phyloP scores from a whole-genome alignment of 2,329 filamentous ascomycete species.

The Xylaria sp. region DNA sequence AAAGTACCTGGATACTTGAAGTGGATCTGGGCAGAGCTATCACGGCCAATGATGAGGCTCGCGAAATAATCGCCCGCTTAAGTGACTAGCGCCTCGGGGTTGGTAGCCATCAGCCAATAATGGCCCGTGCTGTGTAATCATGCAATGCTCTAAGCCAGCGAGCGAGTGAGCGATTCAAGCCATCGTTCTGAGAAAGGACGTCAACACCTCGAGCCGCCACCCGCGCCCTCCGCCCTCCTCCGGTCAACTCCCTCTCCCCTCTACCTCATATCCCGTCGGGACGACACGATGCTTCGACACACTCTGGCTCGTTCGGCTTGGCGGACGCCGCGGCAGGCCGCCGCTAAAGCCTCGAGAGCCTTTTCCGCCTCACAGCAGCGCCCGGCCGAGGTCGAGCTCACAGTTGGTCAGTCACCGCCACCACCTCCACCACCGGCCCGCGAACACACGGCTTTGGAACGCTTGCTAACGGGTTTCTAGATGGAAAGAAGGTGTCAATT shows the following conservation, averaged over 20 bases:
- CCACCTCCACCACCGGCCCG: constrained; percentile 33
- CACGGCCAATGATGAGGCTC: constrained; percentile 39
- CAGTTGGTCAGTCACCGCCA: constrained; percentile 74
- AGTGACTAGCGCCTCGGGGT: constrained; percentile 39
- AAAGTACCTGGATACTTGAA: background rate
- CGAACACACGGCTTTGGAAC: constrained; percentile 16
- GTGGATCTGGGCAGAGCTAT: constrained; percentile 8
- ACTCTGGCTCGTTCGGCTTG: constrained; percentile 75
- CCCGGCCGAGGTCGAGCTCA: constrained; percentile 94
- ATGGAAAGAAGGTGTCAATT: constrained; percentile 98
- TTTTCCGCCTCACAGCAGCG: constrained; percentile 84
- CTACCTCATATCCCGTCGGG: constrained; percentile 61
- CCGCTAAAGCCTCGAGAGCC: constrained; percentile 73
- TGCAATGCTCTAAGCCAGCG: background rate
- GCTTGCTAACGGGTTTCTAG: constrained; percentile 58
- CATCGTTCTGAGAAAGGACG: constrained; percentile 35
- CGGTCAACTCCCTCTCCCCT: constrained; percentile 51
- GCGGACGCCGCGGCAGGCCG: constrained; percentile 68
- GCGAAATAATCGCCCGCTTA: constrained; percentile 47
- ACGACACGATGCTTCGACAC: constrained; percentile 75
- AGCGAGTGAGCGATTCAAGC: constrained; percentile 20
- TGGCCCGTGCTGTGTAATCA: constrained; percentile 28
- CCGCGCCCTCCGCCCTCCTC: constrained; percentile 20
- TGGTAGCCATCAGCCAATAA: constrained; percentile 18
- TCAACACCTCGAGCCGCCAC: constrained; percentile 46